Evolutionary conservation across 179 eudicot species (phyloP).

Genomic region (Spinacia oleracea): DNA sequence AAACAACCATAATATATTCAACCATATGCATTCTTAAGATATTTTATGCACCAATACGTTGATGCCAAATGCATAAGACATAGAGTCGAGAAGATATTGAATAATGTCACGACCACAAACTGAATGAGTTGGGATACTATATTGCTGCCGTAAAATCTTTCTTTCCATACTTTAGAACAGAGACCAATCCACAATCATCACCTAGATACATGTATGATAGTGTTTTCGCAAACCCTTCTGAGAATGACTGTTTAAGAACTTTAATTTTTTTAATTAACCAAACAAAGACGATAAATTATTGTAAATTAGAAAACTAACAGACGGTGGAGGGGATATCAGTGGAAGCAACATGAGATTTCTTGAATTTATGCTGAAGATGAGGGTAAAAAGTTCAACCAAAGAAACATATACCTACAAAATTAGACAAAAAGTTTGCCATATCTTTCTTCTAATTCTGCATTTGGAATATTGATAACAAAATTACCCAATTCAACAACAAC

Average conservation of each 20-base stretch:
- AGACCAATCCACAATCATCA: conserved; percentile 76
- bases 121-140: conserved; percentile 56
- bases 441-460: background rate
- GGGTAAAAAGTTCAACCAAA: background rate
- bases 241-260: no score
- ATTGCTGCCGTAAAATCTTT: conserved; percentile 60
- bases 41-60: background rate
- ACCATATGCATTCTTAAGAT: background rate
- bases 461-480: background rate
- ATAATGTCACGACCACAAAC: conserved; percentile 53
- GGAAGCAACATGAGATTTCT: no score
- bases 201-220: conserved; percentile 75
- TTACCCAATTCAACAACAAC: conserved; percentile 8
- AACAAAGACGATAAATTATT: no score
- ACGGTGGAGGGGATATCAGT: no score
- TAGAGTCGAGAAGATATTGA: background rate
- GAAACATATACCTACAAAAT: background rate
- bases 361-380: no score
- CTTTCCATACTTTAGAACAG: conserved; percentile 67
- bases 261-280: no score
- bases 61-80: conserved; percentile 7
- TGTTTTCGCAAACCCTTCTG: conserved; percentile 22
- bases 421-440: background rate
- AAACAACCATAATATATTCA: background rate
- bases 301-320: no score